Conservation (phyloP, 2,329 filamentous ascomycete genomes). For the Aspergillus bombycis region DNA sequence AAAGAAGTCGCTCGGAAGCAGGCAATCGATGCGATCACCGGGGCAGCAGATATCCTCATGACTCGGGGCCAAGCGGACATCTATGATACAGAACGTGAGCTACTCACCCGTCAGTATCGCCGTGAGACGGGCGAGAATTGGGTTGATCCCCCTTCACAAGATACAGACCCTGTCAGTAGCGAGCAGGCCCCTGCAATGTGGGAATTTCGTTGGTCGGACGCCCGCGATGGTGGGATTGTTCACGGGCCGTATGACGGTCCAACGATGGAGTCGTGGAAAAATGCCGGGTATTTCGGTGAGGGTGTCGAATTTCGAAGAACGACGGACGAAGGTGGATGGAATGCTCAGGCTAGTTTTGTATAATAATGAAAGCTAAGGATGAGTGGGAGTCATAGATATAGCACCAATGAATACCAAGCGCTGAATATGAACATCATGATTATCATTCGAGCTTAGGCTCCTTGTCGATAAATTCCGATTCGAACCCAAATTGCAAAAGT, state of each 20-base stretch:
- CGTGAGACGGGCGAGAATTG: slow-evolving; percentile 87
- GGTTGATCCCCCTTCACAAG: slow-evolving; percentile 55
- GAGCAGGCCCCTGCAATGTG: slow-evolving; percentile 60
- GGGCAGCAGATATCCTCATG: slow-evolving; percentile 84
- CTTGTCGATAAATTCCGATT: slow-evolving; percentile 27
- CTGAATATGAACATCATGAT: slow-evolving; percentile 24
- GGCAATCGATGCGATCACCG: slow-evolving; percentile 80
- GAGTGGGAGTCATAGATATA: slow-evolving; percentile 10
- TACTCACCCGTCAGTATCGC: slow-evolving; percentile 78
- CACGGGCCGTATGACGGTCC: slow-evolving; percentile 85
- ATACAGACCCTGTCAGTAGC: slow-evolving; percentile 30
- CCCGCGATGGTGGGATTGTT: slow-evolving; percentile 73
- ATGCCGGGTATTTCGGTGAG: slow-evolving; percentile 89
- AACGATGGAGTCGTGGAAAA: slow-evolving; percentile 89
- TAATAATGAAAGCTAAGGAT: slow-evolving; percentile 36
- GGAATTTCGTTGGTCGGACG: slow-evolving; percentile 93
- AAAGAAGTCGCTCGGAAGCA: slow-evolving; percentile 71
- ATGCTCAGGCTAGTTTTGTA: slow-evolving; percentile 53
- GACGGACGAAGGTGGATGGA: slow-evolving; percentile 61
- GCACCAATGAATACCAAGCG: slow-evolving; percentile 13
- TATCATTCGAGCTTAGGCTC: slow-evolving; percentile 23
- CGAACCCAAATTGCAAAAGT: slow-evolving; percentile 25
- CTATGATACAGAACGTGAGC: slow-evolving; percentile 85
- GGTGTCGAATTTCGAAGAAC: slow-evolving; percentile 74
- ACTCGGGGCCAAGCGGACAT: slow-evolving; percentile 84